A percentile compares a stretch with the other conserved stretches of the same genome.
Conservation (phyloP, 2,329 filamentous ascomycete genomes). For the Alternaria panax region DNA sequence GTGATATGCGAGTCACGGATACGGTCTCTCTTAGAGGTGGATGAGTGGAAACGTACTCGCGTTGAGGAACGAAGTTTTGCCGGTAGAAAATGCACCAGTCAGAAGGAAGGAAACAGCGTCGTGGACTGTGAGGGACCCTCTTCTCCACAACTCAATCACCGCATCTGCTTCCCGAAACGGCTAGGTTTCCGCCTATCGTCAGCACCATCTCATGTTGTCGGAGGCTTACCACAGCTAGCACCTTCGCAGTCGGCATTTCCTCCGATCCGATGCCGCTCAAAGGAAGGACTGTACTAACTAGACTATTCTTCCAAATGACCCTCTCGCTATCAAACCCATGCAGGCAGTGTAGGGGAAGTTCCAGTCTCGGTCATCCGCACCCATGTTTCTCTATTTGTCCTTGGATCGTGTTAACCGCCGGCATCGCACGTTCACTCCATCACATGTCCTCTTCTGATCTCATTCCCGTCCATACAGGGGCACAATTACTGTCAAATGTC, state of each 20-base stretch:
- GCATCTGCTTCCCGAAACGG: conserved; percentile 4
- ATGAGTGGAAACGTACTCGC: conserved; percentile 1
- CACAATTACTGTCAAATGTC: not conserved
- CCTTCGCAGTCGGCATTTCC: not conserved
- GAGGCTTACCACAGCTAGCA: not conserved
- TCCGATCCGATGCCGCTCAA: conserved; percentile 17
- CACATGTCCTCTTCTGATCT: not conserved
- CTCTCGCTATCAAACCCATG: not conserved
- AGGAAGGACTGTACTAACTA: not conserved
- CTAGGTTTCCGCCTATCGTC: not conserved
- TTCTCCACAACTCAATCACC: conserved; percentile 9
- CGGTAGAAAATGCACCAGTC: conserved; percentile 16
- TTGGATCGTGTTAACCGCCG: not conserved
- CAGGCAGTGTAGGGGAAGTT: not conserved
- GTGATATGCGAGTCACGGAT: conserved; percentile 9
- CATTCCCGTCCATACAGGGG: conserved; percentile 11
- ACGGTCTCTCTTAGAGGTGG: not conserved
- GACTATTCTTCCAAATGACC: not conserved
- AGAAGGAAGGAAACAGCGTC: conserved; percentile 3
- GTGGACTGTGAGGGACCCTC: conserved; percentile 9
- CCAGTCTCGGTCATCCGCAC: not conserved
- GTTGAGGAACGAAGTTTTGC: conserved; percentile 7
- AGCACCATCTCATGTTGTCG: not conserved
- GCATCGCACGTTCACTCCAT: conserved; percentile 6
- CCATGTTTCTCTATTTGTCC: conserved; percentile 4